phyloP scores from a whole-genome alignment of 495 filamentous ascomycete genomes.

The Elaphomyces granulatus region DNA sequence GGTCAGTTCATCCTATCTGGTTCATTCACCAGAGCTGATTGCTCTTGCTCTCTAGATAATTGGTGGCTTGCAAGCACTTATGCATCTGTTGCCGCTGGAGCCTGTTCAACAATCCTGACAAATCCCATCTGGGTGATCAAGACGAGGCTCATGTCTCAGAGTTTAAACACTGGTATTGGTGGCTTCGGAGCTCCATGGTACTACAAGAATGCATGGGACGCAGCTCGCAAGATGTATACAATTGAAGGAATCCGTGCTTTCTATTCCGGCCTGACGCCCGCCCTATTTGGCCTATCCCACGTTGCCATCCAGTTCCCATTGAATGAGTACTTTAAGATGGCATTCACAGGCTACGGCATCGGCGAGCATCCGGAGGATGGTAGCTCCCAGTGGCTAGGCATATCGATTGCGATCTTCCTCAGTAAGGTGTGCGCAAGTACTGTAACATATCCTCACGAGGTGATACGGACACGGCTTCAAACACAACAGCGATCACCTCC shows the following conservation, averaged over 20 bases:
- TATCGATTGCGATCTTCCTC: slow-evolving; percentile 77
- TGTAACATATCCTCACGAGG: slow-evolving; percentile 94
- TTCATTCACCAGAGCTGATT: neutral
- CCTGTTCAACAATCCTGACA: slow-evolving; percentile 85
- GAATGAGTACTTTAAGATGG: slow-evolving; percentile 85
- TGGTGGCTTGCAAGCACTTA: slow-evolving; percentile 48
- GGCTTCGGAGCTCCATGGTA: slow-evolving; percentile 66
- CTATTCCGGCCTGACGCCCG: slow-evolving; percentile 89
- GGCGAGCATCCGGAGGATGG: slow-evolving; percentile 49
- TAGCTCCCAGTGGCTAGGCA: slow-evolving; percentile 52
- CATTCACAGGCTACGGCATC: slow-evolving; percentile 77
- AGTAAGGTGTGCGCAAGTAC: slow-evolving; percentile 92
- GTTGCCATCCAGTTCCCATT: slow-evolving; percentile 96
- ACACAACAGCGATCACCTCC: slow-evolving; percentile 55
- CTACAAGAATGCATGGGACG: slow-evolving; percentile 75
- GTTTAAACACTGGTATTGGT: slow-evolving; percentile 32
- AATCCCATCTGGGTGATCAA: slow-evolving; percentile 99
- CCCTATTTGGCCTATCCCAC: slow-evolving; percentile 81
- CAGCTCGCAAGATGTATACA: slow-evolving; percentile 86
- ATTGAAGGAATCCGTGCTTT: slow-evolving; percentile 80
- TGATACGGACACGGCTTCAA: slow-evolving; percentile 78
- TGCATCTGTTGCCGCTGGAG: slow-evolving; percentile 80
- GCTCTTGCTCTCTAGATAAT: slow-evolving; percentile 25
- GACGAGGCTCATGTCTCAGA: slow-evolving; percentile 91
- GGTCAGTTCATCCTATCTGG: slow-evolving; percentile 32